These are phyloP conservation scores for Urochloa ruziziensis DNA, from an alignment of 176 grass and related monocot species.

Conservation along the genomic window DNA sequence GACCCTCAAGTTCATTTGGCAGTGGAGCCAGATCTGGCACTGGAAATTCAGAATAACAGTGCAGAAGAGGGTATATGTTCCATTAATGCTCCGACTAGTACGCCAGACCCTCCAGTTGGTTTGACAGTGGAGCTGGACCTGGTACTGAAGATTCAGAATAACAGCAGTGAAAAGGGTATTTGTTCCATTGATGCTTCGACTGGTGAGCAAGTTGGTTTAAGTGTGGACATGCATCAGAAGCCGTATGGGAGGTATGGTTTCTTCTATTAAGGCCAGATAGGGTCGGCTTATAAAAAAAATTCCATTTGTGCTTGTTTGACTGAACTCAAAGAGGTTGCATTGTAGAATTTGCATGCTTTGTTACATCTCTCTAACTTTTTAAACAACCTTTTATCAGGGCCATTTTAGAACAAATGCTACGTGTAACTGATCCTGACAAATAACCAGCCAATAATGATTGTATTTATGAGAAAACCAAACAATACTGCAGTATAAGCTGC, in stretches of 20 bases:
- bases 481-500: not conserved
- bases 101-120: conserved; percentile 25
- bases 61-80: conserved; percentile 17
- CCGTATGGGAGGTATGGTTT: conserved; percentile 34
- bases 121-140: not conserved
- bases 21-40: not conserved
- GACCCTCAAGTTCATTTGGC: conserved; percentile 20
- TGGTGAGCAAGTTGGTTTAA: not conserved
- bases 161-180: not conserved
- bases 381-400: not conserved
- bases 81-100: conserved; percentile 20
- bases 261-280: conserved; percentile 26
- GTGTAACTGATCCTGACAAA: not conserved
- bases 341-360: not conserved
- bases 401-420: not conserved
- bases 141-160: conserved; percentile 21
- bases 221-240: conserved; percentile 14
- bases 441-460: not conserved
- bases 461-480: not conserved
- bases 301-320: conserved; percentile 2
- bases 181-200: conserved; percentile 30
- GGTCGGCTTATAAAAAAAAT: not conserved
- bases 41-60: not conserved
- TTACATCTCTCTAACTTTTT: not conserved
- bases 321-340: not conserved